Conservation (phyloP, 495 filamentous ascomycete species). For the Xylaria flabelliformis region DNA sequence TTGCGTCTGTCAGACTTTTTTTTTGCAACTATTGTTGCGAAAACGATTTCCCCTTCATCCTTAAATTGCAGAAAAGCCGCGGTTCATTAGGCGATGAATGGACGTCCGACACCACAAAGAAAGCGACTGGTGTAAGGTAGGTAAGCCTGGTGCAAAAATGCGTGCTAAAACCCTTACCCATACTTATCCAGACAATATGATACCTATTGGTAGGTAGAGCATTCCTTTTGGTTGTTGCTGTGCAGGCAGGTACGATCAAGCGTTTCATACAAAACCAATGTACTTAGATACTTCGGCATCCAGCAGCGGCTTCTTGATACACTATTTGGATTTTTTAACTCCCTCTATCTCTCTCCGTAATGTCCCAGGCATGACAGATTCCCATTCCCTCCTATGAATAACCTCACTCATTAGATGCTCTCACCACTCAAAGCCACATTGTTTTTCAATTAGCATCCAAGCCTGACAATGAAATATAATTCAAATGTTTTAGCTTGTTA, state of each 20-base stretch:
- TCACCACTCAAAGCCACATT: background rate
- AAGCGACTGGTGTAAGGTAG: background rate
- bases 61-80: background rate
- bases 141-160: background rate
- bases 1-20: background rate
- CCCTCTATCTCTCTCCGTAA: background rate
- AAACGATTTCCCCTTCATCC: background rate
- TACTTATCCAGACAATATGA: background rate
- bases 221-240: background rate
- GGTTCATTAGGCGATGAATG: background rate
- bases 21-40: background rate
- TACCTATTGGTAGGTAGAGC: background rate
- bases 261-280: background rate
- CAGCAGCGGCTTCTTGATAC: background rate
- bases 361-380: too few species aligned
- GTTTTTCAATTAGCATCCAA: background rate
- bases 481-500: background rate
- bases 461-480: constrained; percentile 1
- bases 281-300: background rate
- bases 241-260: background rate
- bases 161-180: background rate
- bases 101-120: background rate
- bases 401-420: background rate
- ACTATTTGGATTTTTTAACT: background rate
- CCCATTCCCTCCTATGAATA: background rate